Conservation (phyloP, 257 asterid genomes). For the Avicennia marina region DNA sequence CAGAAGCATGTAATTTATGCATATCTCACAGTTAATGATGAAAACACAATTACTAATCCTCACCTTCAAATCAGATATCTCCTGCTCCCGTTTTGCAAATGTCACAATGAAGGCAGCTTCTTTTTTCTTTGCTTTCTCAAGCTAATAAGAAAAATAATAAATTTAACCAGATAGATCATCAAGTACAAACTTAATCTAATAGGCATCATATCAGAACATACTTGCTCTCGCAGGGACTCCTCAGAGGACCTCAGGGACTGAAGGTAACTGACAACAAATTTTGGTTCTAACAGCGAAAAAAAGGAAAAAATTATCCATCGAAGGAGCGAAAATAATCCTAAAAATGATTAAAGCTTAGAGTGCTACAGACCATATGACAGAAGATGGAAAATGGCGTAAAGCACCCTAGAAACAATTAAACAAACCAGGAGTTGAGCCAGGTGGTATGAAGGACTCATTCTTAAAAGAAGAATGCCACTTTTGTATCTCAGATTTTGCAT, state of each 20-base stretch:
- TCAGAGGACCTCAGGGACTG: conserved; percentile 84
- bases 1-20: neutral
- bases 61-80: conserved; percentile 98
- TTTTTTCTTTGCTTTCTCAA: conserved; percentile 90
- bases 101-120: conserved; percentile 97
- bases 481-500: conserved; percentile 76
- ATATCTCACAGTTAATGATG: neutral
- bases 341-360: neutral
- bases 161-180: conserved; percentile 1
- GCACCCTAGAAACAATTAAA: conserved; percentile 20
- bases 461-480: conserved; percentile 92
- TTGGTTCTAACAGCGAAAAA: conserved; percentile 50
- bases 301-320: neutral
- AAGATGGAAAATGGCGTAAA: conserved; percentile 9
- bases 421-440: conserved; percentile 78
- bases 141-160: conserved; percentile 39
- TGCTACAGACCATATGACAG: neutral
- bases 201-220: conserved; percentile 21
- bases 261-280: conserved; percentile 53
- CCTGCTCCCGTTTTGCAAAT: conserved; percentile 97
- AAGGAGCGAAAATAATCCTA: neutral
- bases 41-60: conserved; percentile 9
- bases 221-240: conserved; percentile 93
- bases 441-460: conserved; percentile 63
- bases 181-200: neutral